Evolutionary conservation across 2,329 filamentous ascomycete species (phyloP).

Genomic region (Ceratocystis destructans): DNA sequence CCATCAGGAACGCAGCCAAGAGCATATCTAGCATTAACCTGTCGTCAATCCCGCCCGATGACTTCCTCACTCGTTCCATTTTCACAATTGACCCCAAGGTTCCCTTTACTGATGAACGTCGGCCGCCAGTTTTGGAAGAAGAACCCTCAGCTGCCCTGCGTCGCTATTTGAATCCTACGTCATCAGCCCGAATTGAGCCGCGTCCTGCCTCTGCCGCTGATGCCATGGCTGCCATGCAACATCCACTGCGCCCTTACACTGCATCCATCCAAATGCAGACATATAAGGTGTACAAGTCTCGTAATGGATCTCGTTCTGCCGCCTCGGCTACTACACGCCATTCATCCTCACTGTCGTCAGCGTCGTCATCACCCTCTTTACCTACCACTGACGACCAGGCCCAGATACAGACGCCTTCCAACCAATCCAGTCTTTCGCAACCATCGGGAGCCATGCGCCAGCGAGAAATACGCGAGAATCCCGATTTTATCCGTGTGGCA

Average conservation of each 20-base stretch:
- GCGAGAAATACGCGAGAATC: conserved; percentile 55
- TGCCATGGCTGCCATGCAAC: conserved; percentile 21
- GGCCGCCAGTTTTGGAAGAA: conserved; percentile 48
- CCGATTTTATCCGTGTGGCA: conserved; percentile 56
- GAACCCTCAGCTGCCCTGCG: conserved; percentile 52
- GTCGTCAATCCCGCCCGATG: conserved; percentile 50
- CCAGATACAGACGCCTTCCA: conserved; percentile 25
- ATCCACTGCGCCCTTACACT: conserved; percentile 34
- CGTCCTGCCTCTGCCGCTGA: conserved; percentile 23
- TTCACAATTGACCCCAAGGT: conserved; percentile 52
- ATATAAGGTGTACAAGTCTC: conserved; percentile 45
- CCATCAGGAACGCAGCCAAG: conserved; percentile 48
- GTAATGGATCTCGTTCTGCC: conserved; percentile 25
- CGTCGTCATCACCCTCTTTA: conserved; percentile 21
- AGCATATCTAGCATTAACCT: conserved; percentile 50
- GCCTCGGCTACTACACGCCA: conserved; percentile 25
- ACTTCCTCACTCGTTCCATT: conserved; percentile 53
- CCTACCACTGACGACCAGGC: conserved; percentile 19
- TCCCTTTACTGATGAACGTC: conserved; percentile 53
- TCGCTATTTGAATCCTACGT: conserved; percentile 52
- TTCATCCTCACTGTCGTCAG: conserved; percentile 24
- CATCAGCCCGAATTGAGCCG: conserved; percentile 12
- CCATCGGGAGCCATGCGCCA: conserved; percentile 41
- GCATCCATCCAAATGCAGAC: conserved; percentile 61
- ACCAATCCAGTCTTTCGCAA: conserved; percentile 26